Evolutionary conservation across 2,329 filamentous ascomycete species (phyloP), one percentile per base, ranked within the genome.

Genomic region (Colletotrichum liriopes): DNA sequence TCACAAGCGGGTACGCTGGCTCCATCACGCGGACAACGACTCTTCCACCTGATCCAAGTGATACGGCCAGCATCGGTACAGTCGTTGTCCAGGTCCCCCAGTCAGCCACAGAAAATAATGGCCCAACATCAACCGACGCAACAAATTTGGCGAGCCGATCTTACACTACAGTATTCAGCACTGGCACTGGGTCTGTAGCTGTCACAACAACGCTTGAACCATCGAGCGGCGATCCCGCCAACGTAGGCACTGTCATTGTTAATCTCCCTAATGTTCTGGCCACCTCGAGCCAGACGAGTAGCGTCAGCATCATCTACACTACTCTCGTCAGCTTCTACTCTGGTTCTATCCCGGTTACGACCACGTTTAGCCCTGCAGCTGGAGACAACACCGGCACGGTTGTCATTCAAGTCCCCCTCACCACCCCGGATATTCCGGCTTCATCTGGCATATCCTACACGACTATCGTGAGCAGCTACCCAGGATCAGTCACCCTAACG

Each of bases 191-290:
- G 18, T 29, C 29, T 4, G 9, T 45, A 3, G 41, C 63, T n/a
- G 47, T 18, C n/a, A 72, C 69, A n/a, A 58, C 51, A 6, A 72
- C 69, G 8, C 35, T 72, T 18, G 55, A 52, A 6, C 66, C 66
- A 14, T 18, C 60, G 4, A 51, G 66, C n/a, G 52, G 47, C n/a
- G 66, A 69, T 11, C 20, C 43, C 1, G 7, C 20, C 29, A 18
- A 18, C 20, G n/a, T 61, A 0, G 58, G 58, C 11, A 61, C 58
- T 18, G 58, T 61, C 43, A 49, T 61, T 12, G 58, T 61, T 6
- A 45, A 61, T 18, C 45, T 61, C 4, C 59, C 59, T 32, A 62
- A 45, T 9, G 43, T 35, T 12, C 16, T 51, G 59, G 59, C 43
- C 29, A 49, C 59, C 5, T 37, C 59, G 20, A 26, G 59, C 43